phyloP scores from a whole-genome alignment of 2,329 filamentous ascomycete species.

The Tolypocladium album region DNA sequence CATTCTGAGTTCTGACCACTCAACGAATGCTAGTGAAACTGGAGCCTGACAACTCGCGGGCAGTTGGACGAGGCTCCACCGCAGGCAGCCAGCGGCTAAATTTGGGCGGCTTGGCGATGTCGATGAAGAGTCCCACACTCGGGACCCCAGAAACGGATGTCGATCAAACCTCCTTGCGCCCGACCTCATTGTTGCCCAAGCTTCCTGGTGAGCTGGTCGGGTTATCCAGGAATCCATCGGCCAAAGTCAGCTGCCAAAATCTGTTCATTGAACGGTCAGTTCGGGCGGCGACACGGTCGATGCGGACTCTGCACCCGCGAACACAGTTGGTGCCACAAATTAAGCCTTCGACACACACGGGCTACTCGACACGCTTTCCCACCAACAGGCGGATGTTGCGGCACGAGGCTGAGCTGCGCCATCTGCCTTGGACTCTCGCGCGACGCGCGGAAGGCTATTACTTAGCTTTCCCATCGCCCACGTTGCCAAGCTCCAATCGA shows the following conservation, averaged over 20 bases:
- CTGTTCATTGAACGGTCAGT: background rate
- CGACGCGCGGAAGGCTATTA: too few relatives aligned
- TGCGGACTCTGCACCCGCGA: background rate
- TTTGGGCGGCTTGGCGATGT: too few relatives aligned
- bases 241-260: background rate
- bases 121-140: too few relatives aligned
- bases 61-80: too few relatives aligned
- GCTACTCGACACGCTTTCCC: background rate
- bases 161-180: too few relatives aligned
- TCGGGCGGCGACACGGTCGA: background rate
- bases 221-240: background rate
- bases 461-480: background rate
- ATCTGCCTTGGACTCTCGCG: background rate
- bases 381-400: background rate
- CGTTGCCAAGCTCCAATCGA: background rate
- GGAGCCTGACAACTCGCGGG: too few relatives aligned
- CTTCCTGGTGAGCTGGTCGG: too few relatives aligned
- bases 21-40: too few relatives aligned
- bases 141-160: too few relatives aligned
- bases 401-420: background rate
- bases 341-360: background rate
- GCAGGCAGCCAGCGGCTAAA: too few relatives aligned
- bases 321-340: background rate
- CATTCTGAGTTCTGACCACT: too few relatives aligned
- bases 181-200: too few relatives aligned